Evolutionary conservation across 805 yeast genomes (phyloP), one percentile per base, ranked within the genome.

Genomic region (Zygoascus biomembranicola): DNA sequence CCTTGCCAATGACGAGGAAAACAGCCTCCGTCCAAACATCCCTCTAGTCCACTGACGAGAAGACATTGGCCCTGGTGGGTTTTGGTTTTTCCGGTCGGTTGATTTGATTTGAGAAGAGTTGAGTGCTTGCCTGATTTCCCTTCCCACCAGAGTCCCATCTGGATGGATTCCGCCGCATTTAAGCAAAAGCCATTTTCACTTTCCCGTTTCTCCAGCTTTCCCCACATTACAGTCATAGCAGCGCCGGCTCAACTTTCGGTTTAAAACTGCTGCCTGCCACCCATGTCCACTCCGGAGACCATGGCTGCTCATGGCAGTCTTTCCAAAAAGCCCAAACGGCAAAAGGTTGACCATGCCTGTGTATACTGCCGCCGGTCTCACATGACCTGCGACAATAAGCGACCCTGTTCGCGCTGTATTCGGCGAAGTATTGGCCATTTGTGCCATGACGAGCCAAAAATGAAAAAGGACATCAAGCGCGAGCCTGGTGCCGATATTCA

Each of bases 361-460:
- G 85, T 90, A 1, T 90, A 87, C 64, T 90, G 97, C 66, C 79
- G 97, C 42, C 74, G 98, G 52, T 87, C 96, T 0, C 98, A 90
- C 67, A 87, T 90, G 90, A 86, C 89, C 32, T 90, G 98, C 70
- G 96, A 90, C 66, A 49, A 18, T 69, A 88, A 62, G 82, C 76
- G 71, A 57, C 84, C 94, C 6, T 87, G 96, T 63, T 78, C 82
- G 50, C 74, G 97, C 44, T 90, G 98, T 69, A 75, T 90, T 9
- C 87, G 86, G 67, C 74, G 97, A 60, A 87, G 87, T 42, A 92
- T 90, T 47, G 90, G 94, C 2, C 96, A 90, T 68, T 69, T 90
- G 32, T 90, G 98, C 63, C 85, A 80, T 55, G 90, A 85, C 61
- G 90, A 85, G 63, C 82, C 84, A 32, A 52, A 53, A 20, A 46